Evolutionary conservation across 768 basidiomycete species (phyloP), one percentile per base, ranked within the genome.

Genomic region (Cyathus striatus): DNA sequence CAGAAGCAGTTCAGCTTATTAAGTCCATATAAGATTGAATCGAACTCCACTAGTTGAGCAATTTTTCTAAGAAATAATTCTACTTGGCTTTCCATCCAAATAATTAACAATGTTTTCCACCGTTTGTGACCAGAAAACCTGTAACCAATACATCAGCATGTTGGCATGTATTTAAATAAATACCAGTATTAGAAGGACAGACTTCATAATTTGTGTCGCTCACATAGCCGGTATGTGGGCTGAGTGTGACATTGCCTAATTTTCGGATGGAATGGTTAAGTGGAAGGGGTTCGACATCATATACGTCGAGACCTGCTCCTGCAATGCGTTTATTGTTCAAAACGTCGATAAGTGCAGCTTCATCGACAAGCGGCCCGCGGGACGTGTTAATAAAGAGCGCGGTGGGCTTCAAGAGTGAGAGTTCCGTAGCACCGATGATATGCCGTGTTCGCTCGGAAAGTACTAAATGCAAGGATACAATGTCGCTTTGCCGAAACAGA

Each of bases 371-470:
- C 2, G 80, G 80, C 0, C 85, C 84, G 42, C 83, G 60, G 2
- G 78, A 78, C 1, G 83, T 83, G 52, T 86, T 88, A 53, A 86
- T 71, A 42, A 86, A 64, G 51, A 79, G 69, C 0, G 81, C 72
- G 2, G 75, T 67, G 0, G 70, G 61, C 53, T 81, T 81, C 73
- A 88, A 70, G n/a, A 63, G 50, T 1, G 55, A 63, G 14, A 84
- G 59, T 41, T 82, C 77, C 4, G 59, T 47, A 5, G 60, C 64
- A 3, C 63, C 67, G 38, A 84, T 61, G 22, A 84, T 62, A 16
- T 72, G 69, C 3, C 59, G 60, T 0, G 81, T 81, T 18, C 64
- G 55, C 2, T 71, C 68, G 0, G 79, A 74, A 22, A 78, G 64
- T 6, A 83, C 76, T 37, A 84, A 58, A 36, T 85, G 83, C 5